Percentiles rank a stretch among this genome's conserved stretches.
These are phyloP conservation scores for Boletus sensibilis DNA, from an alignment of 768 basidiomycete genomes.

Conservation along the genomic window DNA sequence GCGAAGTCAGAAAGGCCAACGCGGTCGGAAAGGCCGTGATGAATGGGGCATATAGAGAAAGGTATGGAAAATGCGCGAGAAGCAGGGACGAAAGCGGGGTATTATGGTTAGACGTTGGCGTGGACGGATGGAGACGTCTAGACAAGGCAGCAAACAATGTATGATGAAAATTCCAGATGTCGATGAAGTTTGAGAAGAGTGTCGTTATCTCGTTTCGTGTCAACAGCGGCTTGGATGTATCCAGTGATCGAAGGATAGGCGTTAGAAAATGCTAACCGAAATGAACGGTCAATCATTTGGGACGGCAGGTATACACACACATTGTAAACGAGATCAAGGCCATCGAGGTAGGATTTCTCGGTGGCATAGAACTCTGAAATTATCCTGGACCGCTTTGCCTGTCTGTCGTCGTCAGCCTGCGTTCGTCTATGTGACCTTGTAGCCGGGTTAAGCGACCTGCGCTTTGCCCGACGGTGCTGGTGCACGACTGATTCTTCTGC, in stretches of 20 bases:
- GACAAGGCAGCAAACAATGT: slow-evolving; percentile 66
- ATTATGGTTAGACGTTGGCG: slow-evolving; percentile 26
- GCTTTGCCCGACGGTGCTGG: slow-evolving; percentile 34
- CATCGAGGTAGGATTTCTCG: slow-evolving; percentile 77
- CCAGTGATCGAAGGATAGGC: slow-evolving; percentile 75
- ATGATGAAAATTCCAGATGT: slow-evolving; percentile 87
- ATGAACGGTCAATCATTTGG: not conserved
- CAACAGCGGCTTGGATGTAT: slow-evolving; percentile 66
- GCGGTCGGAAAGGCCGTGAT: slow-evolving; percentile 74
- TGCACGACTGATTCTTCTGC: slow-evolving; percentile 44
- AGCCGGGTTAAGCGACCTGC: slow-evolving; percentile 34
- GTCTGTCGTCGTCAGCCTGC: slow-evolving; percentile 47
- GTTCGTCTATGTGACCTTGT: slow-evolving; percentile 30
- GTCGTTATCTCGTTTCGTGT: slow-evolving; percentile 65
- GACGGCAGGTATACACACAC: slow-evolving; percentile 41
- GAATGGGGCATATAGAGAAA: slow-evolving; percentile 85
- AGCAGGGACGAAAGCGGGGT: slow-evolving; percentile 58
- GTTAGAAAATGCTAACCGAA: slow-evolving; percentile 71
- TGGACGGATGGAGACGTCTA: slow-evolving; percentile 33
- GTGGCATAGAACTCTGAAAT: slow-evolving; percentile 82
- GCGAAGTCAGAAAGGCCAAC: slow-evolving; percentile 53
- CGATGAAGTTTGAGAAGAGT: slow-evolving; percentile 86
- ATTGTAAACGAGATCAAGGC: slow-evolving; percentile 78
- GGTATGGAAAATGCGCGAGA: slow-evolving; percentile 81
- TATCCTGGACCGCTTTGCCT: slow-evolving; percentile 62